Percentiles rank a stretch among this genome's conserved stretches.
These are phyloP conservation scores for Exophiala calicioides DNA, from an alignment of 2,329 filamentous ascomycete genomes.

Conservation along the genomic window DNA sequence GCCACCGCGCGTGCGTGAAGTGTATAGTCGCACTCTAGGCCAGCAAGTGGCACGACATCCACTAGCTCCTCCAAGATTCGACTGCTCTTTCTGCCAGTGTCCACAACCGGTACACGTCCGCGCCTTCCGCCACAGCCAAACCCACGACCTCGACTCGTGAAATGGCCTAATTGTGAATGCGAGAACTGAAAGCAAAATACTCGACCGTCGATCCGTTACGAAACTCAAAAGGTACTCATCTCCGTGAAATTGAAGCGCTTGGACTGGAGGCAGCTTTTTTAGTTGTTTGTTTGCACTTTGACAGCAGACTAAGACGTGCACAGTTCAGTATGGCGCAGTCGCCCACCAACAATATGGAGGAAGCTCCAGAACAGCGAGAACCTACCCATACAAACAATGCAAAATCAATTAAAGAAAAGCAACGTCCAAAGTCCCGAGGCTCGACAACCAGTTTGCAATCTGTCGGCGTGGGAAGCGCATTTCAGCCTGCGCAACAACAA, in stretches of 20 bases:
- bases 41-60: constrained; percentile 1
- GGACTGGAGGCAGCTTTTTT: constrained; percentile 8
- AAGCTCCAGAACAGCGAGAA: constrained; percentile 19
- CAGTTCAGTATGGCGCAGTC: constrained; percentile 27
- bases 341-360: constrained; percentile 21
- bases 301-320: constrained; percentile 20
- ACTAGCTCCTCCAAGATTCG: background rate
- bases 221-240: constrained; percentile 13
- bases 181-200: constrained; percentile 1
- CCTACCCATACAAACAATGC: constrained; percentile 19
- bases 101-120: constrained; percentile 10
- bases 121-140: constrained; percentile 5
- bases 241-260: constrained; percentile 18
- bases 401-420: constrained; percentile 29
- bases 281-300: constrained; percentile 24
- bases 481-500: constrained; percentile 33
- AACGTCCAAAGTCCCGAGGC: constrained; percentile 47
- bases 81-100: background rate
- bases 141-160: constrained; percentile 3
- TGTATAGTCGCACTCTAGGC: too few relatives aligned
- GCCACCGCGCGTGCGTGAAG: too few relatives aligned
- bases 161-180: constrained; percentile 13
- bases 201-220: constrained; percentile 1
- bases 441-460: constrained; percentile 52
- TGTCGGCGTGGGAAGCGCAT: constrained; percentile 34